Percentiles rank a stretch among this genome's conserved stretches.
Conservation (phyloP, 257 asterid genomes). For the Lycium barbarum region DNA sequence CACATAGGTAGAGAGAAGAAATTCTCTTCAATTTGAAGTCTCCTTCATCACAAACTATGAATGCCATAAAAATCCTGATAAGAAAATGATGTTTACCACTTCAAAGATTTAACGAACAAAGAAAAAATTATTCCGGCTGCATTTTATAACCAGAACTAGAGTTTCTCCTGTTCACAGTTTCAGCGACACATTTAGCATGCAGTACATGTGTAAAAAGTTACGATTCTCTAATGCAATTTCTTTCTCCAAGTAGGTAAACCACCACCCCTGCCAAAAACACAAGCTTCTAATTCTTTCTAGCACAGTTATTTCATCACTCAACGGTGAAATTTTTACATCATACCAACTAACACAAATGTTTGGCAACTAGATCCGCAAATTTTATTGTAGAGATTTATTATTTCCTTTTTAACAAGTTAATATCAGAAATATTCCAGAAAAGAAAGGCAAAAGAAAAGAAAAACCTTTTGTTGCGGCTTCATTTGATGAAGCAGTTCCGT, state of each 20-base stretch:
- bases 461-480: constrained; percentile 59
- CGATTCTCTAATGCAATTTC: neutral
- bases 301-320: neutral
- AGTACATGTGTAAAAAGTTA: neutral
- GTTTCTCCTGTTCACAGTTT: neutral
- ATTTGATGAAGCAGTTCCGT: constrained; percentile 38
- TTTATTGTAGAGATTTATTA: neutral
- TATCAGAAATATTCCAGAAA: constrained; percentile 18
- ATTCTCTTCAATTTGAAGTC: constrained; percentile 1
- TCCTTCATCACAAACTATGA: neutral
- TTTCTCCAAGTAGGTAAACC: constrained; percentile 5
- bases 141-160: neutral
- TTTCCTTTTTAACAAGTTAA: constrained; percentile 8
- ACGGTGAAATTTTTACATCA: neutral
- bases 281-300: neutral
- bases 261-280: neutral
- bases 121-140: neutral
- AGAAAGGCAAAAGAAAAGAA: constrained; percentile 20
- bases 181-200: neutral
- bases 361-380: constrained; percentile 11
- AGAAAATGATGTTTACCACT: neutral
- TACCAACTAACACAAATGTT: neutral
- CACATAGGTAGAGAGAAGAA: neutral
- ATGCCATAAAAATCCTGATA: neutral
- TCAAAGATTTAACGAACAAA: neutral